Evolutionary conservation across 176 grass and related monocot genomes (phyloP).

Genomic region (Leersia perrieri): DNA sequence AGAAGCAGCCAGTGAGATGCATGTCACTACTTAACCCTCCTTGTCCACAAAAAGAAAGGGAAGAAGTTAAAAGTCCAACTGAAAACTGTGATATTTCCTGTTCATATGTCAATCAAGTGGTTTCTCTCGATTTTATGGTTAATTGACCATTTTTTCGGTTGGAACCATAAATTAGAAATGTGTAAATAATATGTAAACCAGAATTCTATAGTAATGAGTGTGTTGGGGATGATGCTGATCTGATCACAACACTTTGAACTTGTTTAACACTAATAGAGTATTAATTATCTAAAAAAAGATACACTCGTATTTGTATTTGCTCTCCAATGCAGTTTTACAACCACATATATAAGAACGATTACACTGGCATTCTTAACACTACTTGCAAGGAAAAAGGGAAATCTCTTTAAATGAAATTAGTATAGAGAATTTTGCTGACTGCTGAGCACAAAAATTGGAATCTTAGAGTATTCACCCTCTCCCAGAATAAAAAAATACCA

Average conservation of each 20-base stretch:
- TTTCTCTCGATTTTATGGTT: not conserved
- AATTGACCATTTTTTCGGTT: not conserved
- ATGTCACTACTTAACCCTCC: not conserved
- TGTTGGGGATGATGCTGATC: not conserved
- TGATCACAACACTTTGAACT: not conserved
- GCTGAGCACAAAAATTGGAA: not conserved
- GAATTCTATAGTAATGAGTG: not conserved
- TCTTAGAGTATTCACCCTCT: not conserved
- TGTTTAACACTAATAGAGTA: too few relatives aligned
- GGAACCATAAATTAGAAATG: not conserved
- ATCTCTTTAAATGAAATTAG: not conserved
- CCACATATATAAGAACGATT: too few relatives aligned
- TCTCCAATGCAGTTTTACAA: not conserved
- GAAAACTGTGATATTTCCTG: not conserved
- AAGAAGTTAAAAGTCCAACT: not conserved
- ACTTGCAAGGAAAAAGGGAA: not conserved
- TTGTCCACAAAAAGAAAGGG: constrained; percentile 1
- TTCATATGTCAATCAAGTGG: not conserved
- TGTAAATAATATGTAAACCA: not conserved
- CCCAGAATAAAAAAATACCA: not conserved
- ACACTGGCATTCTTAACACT: not conserved
- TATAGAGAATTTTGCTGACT: not conserved
- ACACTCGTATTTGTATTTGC: not conserved
- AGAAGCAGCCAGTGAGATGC: not conserved
- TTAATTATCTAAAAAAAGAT: too few relatives aligned